Base-by-base conservation (phyloP, 257 asterid species). In the Penstemon barbatus region DNA sequence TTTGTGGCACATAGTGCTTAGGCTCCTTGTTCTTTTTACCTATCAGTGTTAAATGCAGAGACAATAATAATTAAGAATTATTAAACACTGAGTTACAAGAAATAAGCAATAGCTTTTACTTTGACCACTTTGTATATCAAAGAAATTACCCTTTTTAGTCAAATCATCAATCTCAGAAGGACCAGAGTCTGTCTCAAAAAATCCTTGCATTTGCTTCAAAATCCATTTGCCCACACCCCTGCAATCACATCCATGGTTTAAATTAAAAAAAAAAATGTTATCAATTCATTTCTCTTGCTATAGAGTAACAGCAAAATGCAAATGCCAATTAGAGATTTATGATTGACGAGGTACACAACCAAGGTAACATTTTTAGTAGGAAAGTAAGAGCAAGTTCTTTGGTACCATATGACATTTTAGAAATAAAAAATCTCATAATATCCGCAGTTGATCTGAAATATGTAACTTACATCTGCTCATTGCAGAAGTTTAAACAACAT, bases 141-240 rank as follows among this genome's bases (percentile, higher is more conserved):
- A 61, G 56, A 74, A 71, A 12, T 71, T 75, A 89, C 97, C 98
- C 62, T 76, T 82, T 67, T 53, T 70, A 19, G 79, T 38, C 72
- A 77, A 53, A 55, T 78, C 80, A 1, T 83, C 86, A 8, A 44
- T 77, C 60, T 80, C 90, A 8, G 85, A 79, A 69, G 73, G 62
- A 68, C 71, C 79, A 46, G 84, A 69, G 61, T 81, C 89, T 3
- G 75, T 57, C 59, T 71, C 74, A 63, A 93, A 93, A 75, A 80
- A 84, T 11, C 79, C 96, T 85, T 84, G 84, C 94, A 87, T 80
- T 77, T 80, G 87, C 89, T 83, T 90, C 88, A 93, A 72, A 65
- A 87, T 87, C 97, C 97, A 93, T 83, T 93, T 88, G 42, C 99
- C 99, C 7, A 93, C 84, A 37, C 97, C 97, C 82, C 98, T 93